Conservation (phyloP, 306 rosid genomes). For the Medicago arabica region DNA sequence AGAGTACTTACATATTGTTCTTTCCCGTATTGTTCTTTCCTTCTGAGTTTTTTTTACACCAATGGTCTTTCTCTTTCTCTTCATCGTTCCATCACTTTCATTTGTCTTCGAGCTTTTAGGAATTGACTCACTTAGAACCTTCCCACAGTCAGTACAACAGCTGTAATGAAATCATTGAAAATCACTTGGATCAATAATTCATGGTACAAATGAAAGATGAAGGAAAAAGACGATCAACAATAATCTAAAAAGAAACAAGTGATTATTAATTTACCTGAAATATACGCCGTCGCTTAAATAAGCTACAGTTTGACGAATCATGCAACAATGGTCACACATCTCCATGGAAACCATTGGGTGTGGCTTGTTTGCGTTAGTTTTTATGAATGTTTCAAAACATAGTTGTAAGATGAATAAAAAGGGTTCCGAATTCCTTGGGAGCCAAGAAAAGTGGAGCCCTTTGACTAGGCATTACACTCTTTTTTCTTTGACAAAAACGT, state of each 20-base stretch:
- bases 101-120: background rate
- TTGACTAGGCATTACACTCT: too few relatives aligned
- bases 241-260: too few relatives aligned
- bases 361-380: background rate
- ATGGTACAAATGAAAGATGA: too few relatives aligned
- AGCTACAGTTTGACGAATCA: background rate
- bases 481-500: too few relatives aligned
- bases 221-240: too few relatives aligned
- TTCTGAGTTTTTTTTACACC: background rate
- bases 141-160: conserved; percentile 36
- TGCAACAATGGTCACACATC: conserved; percentile 32
- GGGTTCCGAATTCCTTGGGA: too few relatives aligned
- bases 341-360: conserved; percentile 15
- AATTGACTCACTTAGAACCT: conserved; percentile 14
- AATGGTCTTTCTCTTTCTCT: background rate
- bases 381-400: too few relatives aligned
- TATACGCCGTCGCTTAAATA: background rate
- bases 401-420: too few relatives aligned
- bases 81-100: background rate
- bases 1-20: background rate
- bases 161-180: conserved; percentile 26
- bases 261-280: background rate
- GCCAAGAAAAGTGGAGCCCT: too few relatives aligned
- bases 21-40: background rate
- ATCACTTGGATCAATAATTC: background rate